These are phyloP conservation scores for Leishmania turanica DNA, from an alignment of 208 protist species.

Conservation along the genomic window DNA sequence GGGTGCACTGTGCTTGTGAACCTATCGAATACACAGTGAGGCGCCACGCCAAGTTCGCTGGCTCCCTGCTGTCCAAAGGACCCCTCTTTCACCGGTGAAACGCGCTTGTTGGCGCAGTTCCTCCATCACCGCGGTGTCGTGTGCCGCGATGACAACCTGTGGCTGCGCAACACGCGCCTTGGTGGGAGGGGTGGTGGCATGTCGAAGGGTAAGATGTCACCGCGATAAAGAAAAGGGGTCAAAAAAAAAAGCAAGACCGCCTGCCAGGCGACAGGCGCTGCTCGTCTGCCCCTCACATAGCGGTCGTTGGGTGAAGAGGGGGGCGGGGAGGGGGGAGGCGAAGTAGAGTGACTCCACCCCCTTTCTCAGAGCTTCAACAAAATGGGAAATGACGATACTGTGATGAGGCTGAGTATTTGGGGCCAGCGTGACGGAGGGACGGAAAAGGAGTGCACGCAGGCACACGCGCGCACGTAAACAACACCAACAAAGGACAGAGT, in stretches of 20 bases:
- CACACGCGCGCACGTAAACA: conserved; percentile 2
- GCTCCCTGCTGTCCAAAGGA: conserved; percentile 57
- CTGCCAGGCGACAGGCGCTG: background rate
- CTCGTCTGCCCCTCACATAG: background rate
- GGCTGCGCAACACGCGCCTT: conserved; percentile 64
- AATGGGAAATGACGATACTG: too few relatives aligned
- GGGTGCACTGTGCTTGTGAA: conserved; percentile 73
- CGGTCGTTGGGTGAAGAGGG: background rate
- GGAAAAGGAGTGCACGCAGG: background rate
- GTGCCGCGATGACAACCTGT: conserved; percentile 48
- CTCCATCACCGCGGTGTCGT: conserved; percentile 73
- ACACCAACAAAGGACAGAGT: background rate
- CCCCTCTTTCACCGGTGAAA: conserved; percentile 47
- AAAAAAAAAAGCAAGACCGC: background rate
- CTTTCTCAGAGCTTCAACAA: background rate
- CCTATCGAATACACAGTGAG: conserved; percentile 63
- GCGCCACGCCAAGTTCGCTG: conserved; percentile 56
- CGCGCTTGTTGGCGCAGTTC: conserved; percentile 46
- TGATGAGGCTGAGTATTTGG: background rate
- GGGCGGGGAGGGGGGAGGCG: background rate
- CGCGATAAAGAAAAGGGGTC: background rate
- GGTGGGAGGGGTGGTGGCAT: background rate
- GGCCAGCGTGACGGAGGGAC: background rate
- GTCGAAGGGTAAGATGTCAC: background rate
- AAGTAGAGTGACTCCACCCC: background rate